phyloP scores from a whole-genome alignment of 1,139 yeast genomes.

The Yamadazyma taylorii region DNA sequence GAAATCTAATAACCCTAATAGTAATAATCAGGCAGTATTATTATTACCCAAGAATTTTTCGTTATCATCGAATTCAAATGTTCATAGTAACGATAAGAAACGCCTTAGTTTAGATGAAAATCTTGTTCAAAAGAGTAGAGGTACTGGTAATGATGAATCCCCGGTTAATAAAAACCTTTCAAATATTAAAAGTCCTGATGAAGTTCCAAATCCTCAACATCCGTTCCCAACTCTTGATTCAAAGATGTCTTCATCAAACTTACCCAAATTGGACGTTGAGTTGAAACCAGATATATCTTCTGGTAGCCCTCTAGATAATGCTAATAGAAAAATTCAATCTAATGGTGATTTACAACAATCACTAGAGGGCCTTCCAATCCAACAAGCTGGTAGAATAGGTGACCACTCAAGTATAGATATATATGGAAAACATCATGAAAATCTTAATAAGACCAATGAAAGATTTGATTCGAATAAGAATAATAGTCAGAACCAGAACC shows the following conservation, averaged over 20 bases:
- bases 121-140: slow-evolving; percentile 19
- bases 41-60: slow-evolving; percentile 49
- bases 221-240: slow-evolving; percentile 10
- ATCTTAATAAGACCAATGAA: too few relatives aligned
- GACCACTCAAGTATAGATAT: not conserved
- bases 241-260: slow-evolving; percentile 6
- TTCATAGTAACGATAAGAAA: slow-evolving; percentile 19
- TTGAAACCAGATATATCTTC: slow-evolving; percentile 3
- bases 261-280: slow-evolving; percentile 13
- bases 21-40: slow-evolving; percentile 38
- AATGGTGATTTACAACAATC: not conserved
- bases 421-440: not conserved
- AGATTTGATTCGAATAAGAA: too few relatives aligned
- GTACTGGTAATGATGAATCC: slow-evolving; percentile 11
- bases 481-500: not conserved
- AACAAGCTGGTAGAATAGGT: too few relatives aligned
- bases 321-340: slow-evolving; percentile 1
- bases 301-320: slow-evolving; percentile 4
- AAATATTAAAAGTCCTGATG: slow-evolving; percentile 16
- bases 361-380: too few relatives aligned
- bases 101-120: slow-evolving; percentile 33
- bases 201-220: slow-evolving; percentile 6
- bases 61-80: slow-evolving; percentile 13
- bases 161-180: slow-evolving; percentile 21
- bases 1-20: slow-evolving; percentile 11